A percentile compares a stretch with the other conserved stretches of the same genome.
Conservation (phyloP, 163 green algal species). For the Scenedesmus sp. region DNA sequence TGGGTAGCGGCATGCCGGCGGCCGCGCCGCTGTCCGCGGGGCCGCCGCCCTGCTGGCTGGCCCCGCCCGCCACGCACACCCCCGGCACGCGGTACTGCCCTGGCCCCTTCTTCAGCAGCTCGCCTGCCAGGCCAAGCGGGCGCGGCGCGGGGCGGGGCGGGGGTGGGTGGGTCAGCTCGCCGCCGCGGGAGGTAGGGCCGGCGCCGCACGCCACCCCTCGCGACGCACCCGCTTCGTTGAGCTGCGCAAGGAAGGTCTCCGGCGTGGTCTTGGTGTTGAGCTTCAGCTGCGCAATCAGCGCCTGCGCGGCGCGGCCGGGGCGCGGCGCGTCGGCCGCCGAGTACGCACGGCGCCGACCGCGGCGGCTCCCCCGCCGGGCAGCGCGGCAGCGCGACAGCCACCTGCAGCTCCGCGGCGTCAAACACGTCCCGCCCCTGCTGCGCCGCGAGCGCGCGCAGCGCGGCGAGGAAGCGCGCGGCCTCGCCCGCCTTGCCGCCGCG, state of each 20-base stretch:
- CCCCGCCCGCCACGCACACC: neutral
- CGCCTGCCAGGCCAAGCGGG: constrained; percentile 58
- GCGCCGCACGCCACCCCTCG: neutral
- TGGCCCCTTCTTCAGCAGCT: constrained; percentile 74
- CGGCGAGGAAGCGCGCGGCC: constrained; percentile 73
- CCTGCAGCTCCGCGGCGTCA: constrained; percentile 66
- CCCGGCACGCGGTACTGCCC: constrained; percentile 55
- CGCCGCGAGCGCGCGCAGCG: constrained; percentile 55
- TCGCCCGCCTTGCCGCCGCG: constrained; percentile 62
- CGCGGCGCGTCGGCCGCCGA: no score
- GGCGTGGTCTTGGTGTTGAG: constrained; percentile 51
- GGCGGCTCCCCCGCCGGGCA: no score
- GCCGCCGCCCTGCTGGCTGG: neutral
- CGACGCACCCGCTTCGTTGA: constrained; percentile 79
- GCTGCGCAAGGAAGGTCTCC: constrained; percentile 74
- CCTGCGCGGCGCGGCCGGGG: no score
- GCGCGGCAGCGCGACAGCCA: constrained; percentile 26
- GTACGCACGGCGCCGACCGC: neutral
- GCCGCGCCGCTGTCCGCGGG: neutral
- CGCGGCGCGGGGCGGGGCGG: neutral
- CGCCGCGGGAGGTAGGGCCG: neutral
- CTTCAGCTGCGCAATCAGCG: constrained; percentile 45
- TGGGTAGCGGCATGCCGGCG: neutral
- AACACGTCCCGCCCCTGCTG: constrained; percentile 58
- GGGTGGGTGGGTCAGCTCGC: neutral